phyloP scores from a whole-genome alignment of 768 basidiomycete species.

The Boletus rubescentipes region DNA sequence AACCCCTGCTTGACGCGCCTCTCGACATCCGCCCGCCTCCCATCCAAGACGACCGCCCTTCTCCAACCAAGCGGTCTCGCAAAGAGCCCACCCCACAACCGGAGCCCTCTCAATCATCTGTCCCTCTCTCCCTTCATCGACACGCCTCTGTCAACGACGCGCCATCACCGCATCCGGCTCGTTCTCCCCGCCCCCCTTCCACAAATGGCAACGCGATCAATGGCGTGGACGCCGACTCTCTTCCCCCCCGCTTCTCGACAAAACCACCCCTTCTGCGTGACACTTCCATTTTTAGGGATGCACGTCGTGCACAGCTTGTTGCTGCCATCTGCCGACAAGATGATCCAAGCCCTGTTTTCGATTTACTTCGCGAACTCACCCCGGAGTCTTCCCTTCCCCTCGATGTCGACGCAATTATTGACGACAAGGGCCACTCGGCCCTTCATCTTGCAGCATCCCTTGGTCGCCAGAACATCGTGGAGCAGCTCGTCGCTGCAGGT shows the following conservation, averaged over 20 bases:
- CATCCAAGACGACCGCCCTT: conserved; percentile 60
- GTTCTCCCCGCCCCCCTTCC: conserved; percentile 44
- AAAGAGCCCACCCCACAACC: conserved; percentile 47
- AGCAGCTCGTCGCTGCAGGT: conserved; percentile 69
- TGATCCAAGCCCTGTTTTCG: conserved; percentile 60
- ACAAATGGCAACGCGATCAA: conserved; percentile 46
- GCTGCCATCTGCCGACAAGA: conserved; percentile 69
- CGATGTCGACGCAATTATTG: conserved; percentile 84
- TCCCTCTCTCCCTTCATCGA: conserved; percentile 21
- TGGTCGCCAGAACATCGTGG: conserved; percentile 64
- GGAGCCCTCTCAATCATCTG: conserved; percentile 27
- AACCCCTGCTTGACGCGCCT: conserved; percentile 32
- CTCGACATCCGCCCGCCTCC: conserved; percentile 46
- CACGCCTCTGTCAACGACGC: conserved; percentile 32
- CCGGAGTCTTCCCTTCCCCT: conserved; percentile 36
- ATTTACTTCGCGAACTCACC: conserved; percentile 63
- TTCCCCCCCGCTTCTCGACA: conserved; percentile 62
- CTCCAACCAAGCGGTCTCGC: conserved; percentile 71
- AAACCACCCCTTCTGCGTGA: conserved; percentile 62
- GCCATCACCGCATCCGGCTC: conserved; percentile 40
- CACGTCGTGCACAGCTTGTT: conserved; percentile 60
- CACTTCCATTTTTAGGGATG: conserved; percentile 46
- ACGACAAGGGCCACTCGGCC: conserved; percentile 93
- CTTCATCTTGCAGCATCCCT: conserved; percentile 91
- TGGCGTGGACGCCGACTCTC: conserved; percentile 43